Evolutionary conservation across 305 asterid genomes (phyloP).

Genomic region (Striga hermonthica): DNA sequence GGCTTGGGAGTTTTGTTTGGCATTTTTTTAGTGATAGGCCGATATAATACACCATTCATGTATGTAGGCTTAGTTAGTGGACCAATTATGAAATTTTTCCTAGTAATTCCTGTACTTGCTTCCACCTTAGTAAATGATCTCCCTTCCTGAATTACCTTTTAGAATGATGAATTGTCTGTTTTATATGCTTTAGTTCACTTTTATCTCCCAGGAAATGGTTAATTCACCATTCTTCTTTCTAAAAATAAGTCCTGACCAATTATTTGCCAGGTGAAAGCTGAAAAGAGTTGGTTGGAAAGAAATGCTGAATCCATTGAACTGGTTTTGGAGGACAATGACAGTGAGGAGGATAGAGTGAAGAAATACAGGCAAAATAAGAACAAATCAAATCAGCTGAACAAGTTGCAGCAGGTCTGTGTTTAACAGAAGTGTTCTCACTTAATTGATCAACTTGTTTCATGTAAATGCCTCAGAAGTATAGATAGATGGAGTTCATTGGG

Average conservation of each 20-base stretch:
- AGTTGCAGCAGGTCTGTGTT: constrained; percentile 68
- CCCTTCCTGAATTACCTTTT: not conserved
- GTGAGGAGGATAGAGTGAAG: constrained; percentile 87
- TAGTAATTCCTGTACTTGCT: not conserved
- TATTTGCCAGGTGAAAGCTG: constrained; percentile 72
- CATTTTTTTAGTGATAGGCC: too few relatives aligned
- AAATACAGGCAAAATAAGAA: constrained; percentile 59
- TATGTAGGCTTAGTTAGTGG: too few relatives aligned
- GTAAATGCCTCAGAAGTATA: constrained; percentile 5
- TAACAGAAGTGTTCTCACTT: constrained; percentile 19
- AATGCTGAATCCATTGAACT: constrained; percentile 81
- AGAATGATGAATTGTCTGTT: constrained; percentile 7
- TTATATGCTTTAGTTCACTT: constrained; percentile 21
- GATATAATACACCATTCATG: too few relatives aligned
- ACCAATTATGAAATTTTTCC: too few relatives aligned
- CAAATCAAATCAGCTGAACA: constrained; percentile 60
- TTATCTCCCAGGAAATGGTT: constrained; percentile 20
- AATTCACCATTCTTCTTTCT: not conserved
- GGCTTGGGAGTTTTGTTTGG: too few relatives aligned
- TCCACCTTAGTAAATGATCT: constrained; percentile 17
- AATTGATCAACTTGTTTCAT: constrained; percentile 10
- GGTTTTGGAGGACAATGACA: constrained; percentile 72
- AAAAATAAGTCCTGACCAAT: not conserved
- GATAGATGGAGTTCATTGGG: not conserved
- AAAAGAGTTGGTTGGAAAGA: constrained; percentile 74